Conservation (phyloP, 2,329 filamentous ascomycete species). For the Emergomyces orientalis region DNA sequence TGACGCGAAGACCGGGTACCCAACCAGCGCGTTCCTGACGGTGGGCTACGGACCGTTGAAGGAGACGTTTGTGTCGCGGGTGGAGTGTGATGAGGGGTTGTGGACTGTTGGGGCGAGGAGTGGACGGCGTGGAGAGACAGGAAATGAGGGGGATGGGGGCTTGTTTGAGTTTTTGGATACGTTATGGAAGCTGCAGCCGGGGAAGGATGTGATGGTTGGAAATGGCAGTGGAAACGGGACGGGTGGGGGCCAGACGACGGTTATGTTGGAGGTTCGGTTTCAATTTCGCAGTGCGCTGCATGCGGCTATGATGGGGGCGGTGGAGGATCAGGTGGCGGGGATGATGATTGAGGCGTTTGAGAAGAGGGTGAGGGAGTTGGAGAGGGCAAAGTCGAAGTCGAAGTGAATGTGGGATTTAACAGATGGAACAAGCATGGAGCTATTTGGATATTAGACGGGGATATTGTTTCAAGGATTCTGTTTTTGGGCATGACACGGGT, state of each 20-base stretch:
- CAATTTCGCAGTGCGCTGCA: conserved; percentile 86
- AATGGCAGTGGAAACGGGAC: conserved; percentile 14
- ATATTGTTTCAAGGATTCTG: neutral
- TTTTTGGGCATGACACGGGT: neutral
- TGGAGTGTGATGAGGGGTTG: conserved; percentile 63
- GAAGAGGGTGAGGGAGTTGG: conserved; percentile 57
- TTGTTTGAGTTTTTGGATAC: conserved; percentile 39
- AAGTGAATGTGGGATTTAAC: neutral
- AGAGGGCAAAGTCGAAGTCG: conserved; percentile 24
- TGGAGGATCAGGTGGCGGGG: conserved; percentile 73
- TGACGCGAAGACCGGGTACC: conserved; percentile 47
- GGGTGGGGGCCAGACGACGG: conserved; percentile 51
- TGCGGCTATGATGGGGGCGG: conserved; percentile 66
- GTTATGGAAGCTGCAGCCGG: conserved; percentile 35
- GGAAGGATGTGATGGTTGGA: conserved; percentile 17
- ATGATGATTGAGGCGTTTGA: conserved; percentile 94
- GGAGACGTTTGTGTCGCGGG: conserved; percentile 70
- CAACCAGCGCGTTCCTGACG: conserved; percentile 65
- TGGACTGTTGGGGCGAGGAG: conserved; percentile 62
- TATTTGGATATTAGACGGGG: neutral
- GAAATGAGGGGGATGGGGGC: conserved; percentile 52
- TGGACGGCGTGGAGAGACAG: conserved; percentile 25
- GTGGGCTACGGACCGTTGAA: conserved; percentile 78
- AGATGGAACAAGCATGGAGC: neutral
- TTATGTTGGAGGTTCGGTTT: conserved; percentile 68